phyloP scores from a whole-genome alignment of 768 basidiomycete genomes.

The Lyophyllum semitale region DNA sequence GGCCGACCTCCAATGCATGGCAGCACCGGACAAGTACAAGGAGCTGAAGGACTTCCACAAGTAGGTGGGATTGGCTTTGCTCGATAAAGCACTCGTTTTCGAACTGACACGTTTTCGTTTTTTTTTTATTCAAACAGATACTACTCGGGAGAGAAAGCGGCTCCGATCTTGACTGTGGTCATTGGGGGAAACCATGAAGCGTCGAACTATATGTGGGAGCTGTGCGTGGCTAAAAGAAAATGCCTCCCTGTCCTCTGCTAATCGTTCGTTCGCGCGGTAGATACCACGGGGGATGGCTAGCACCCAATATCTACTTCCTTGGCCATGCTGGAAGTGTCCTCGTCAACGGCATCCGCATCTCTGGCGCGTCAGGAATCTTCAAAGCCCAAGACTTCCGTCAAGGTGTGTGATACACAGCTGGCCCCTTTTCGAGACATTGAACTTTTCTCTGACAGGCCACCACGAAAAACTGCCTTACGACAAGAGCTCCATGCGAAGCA shows the following conservation, averaged over 20 bases:
- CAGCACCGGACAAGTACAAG: conserved; percentile 89
- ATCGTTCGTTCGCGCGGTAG: conserved; percentile 35
- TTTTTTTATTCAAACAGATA: conserved; percentile 51
- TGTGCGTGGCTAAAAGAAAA: conserved; percentile 50
- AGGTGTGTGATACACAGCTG: conserved; percentile 44
- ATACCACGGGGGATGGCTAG: conserved; percentile 96
- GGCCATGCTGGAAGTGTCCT: conserved; percentile 89
- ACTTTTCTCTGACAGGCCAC: conserved; percentile 52
- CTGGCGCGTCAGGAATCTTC: conserved; percentile 92
- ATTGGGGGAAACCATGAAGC: conserved; percentile 99
- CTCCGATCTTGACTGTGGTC: conserved; percentile 87
- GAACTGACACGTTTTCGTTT: neutral
- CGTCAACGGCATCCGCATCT: conserved; percentile 85
- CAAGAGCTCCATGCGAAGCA: conserved; percentile 68
- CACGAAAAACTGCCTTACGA: conserved; percentile 85
- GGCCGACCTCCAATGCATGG: conserved; percentile 86
- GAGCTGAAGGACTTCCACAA: conserved; percentile 82
- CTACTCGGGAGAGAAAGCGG: conserved; percentile 79
- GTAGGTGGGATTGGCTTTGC: conserved; percentile 38
- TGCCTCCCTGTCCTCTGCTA: neutral
- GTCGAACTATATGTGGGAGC: conserved; percentile 94
- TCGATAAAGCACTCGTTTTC: neutral
- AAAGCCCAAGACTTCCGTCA: conserved; percentile 71
- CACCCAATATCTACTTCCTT: conserved; percentile 94
- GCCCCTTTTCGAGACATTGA: neutral